Conservation (phyloP, 176 grass and related monocot genomes). For the Carex littledalei region DNA sequence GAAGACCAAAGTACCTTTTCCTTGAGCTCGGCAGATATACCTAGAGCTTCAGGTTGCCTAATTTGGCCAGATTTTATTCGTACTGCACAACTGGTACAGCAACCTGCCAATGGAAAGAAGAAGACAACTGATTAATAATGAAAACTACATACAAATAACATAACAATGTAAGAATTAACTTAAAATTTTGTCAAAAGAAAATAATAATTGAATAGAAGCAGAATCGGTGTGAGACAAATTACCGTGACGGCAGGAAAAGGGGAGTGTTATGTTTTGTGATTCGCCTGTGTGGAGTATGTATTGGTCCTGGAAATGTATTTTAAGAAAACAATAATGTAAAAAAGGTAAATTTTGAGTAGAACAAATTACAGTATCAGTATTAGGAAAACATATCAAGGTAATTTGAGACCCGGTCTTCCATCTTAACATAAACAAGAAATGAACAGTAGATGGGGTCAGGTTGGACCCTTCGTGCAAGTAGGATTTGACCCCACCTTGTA, state of each 20-base stretch:
- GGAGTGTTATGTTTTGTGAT: conserved; percentile 66
- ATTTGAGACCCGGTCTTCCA: background rate
- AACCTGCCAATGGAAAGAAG: background rate
- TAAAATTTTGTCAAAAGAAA: background rate
- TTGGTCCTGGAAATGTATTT: conserved; percentile 51
- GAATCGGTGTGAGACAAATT: background rate
- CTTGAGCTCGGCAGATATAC: conserved; percentile 48
- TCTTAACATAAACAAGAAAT: background rate
- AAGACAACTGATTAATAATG: background rate
- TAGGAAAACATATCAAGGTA: background rate
- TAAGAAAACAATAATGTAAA: background rate
- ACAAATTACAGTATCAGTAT: background rate
- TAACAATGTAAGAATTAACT: background rate
- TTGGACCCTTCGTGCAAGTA: background rate
- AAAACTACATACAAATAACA: background rate
- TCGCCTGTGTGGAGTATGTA: conserved; percentile 95
- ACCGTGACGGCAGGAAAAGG: conserved; percentile 96
- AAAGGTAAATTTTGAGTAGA: background rate
- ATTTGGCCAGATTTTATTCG: conserved; percentile 50
- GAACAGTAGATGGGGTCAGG: background rate
- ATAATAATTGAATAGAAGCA: background rate
- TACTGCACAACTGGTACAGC: conserved; percentile 47
- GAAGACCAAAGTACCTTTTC: conserved; percentile 23
- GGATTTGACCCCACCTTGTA: background rate
- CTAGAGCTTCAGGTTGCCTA: conserved; percentile 47